A percentile compares a stretch with the other conserved stretches of the same genome.
phyloP scores from a whole-genome alignment of 2,329 filamentous ascomycete genomes.

The Paraconiothyrium sp. region DNA sequence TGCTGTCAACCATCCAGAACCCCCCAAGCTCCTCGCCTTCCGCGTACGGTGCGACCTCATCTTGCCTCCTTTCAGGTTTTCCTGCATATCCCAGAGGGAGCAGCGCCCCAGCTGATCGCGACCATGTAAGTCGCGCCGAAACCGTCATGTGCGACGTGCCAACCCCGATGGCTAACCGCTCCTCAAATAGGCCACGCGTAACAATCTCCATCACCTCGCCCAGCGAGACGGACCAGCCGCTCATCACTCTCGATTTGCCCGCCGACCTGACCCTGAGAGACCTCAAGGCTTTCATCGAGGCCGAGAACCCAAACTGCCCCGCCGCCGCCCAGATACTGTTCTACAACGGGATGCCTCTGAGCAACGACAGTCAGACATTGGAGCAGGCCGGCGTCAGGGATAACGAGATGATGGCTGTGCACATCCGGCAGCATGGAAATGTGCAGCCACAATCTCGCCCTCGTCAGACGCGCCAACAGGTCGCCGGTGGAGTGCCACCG shows the following conservation, averaged over 20 bases:
- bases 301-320: constrained; percentile 76
- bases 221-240: constrained; percentile 76
- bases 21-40: constrained; percentile 19
- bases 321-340: constrained; percentile 82
- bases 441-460: constrained; percentile 29
- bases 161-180: constrained; percentile 39
- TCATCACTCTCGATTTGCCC: constrained; percentile 76
- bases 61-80: constrained; percentile 42
- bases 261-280: constrained; percentile 83
- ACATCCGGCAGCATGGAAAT: constrained; percentile 63
- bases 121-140: constrained; percentile 48
- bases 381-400: constrained; percentile 82
- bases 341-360: constrained; percentile 85
- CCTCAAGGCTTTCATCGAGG: constrained; percentile 87
- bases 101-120: constrained; percentile 27
- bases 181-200: constrained; percentile 73
- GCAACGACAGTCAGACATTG: constrained; percentile 81
- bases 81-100: constrained; percentile 50
- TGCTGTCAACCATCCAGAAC: constrained; percentile 30
- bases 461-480: constrained; percentile 20
- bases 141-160: constrained; percentile 47
- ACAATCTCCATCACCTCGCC: constrained; percentile 85
- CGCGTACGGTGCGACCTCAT: constrained; percentile 45
- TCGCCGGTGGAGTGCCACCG: constrained; percentile 34
- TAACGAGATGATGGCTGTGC: constrained; percentile 91